Percentiles rank a stretch among this genome's conserved stretches.
Evolutionary conservation across 441 rosid genomes (phyloP).

Genomic region (Kokia cookei): DNA sequence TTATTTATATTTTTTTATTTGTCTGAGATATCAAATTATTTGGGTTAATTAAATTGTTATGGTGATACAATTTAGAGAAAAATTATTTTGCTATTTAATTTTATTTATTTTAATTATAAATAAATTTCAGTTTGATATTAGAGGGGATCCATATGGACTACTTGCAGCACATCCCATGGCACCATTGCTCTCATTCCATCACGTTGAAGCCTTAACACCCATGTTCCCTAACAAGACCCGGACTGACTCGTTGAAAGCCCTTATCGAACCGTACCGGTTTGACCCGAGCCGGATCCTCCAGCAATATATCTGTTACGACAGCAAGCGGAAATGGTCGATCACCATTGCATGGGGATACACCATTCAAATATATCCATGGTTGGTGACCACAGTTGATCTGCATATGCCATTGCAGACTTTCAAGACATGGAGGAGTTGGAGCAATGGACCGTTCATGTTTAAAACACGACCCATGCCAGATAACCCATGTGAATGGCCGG

Average conservation of each 20-base stretch:
- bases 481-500: constrained; percentile 46
- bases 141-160: constrained; percentile 61
- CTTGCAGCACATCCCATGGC: constrained; percentile 68
- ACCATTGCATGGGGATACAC: constrained; percentile 82
- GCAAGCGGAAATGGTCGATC: constrained; percentile 55
- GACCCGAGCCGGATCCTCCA: constrained; percentile 72
- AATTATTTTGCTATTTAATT: too few relatives aligned
- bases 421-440: constrained; percentile 64
- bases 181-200: constrained; percentile 72
- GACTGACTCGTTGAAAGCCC: constrained; percentile 38
- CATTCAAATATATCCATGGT: constrained; percentile 49
- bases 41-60: too few relatives aligned
- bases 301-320: constrained; percentile 55
- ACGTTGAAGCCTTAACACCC: constrained; percentile 47
- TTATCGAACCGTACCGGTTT: constrained; percentile 32
- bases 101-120: too few relatives aligned
- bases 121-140: constrained; percentile 54
- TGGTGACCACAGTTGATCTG: constrained; percentile 36
- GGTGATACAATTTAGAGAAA: too few relatives aligned
- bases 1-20: too few relatives aligned
- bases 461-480: constrained; percentile 44
- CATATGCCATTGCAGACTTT: constrained; percentile 58
- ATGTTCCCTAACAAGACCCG: constrained; percentile 47
- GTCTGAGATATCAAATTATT: too few relatives aligned
- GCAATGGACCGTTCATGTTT: constrained; percentile 67